Conservation (phyloP, 164 flowering plant genomes). For the Euptelea pleiosperma region DNA sequence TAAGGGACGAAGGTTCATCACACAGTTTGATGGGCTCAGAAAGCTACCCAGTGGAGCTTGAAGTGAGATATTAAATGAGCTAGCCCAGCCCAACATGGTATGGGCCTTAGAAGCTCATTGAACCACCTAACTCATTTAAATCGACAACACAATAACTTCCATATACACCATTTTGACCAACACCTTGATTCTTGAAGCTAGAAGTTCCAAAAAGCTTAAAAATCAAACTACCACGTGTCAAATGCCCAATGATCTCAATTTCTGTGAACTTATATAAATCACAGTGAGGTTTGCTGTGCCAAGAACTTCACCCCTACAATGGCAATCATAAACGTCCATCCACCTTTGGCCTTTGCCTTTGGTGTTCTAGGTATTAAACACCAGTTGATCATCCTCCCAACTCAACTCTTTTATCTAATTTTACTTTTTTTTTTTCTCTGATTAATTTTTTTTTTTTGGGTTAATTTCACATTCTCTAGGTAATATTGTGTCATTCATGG, state of each 20-base stretch:
- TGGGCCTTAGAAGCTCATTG: slow-evolving; percentile 1
- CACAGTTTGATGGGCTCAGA: too few relatives aligned
- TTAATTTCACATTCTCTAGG: slow-evolving; percentile 41
- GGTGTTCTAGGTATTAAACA: slow-evolving; percentile 54
- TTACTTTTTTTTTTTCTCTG: too few relatives aligned
- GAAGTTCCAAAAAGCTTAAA: slow-evolving; percentile 10
- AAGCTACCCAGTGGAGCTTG: too few relatives aligned
- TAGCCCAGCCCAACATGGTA: neutral
- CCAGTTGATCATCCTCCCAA: too few relatives aligned
- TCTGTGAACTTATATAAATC: slow-evolving; percentile 14
- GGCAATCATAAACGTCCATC: slow-evolving; percentile 26
- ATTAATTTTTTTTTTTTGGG: too few relatives aligned
- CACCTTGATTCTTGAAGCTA: too few relatives aligned
- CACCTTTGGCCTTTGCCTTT: slow-evolving; percentile 30
- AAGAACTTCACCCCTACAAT: slow-evolving; percentile 24
- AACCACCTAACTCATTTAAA: too few relatives aligned
- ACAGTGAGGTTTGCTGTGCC: neutral
- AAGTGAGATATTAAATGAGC: too few relatives aligned
- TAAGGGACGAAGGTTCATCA: too few relatives aligned
- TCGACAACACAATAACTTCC: too few relatives aligned
- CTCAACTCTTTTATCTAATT: neutral
- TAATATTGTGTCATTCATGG: slow-evolving; percentile 59
- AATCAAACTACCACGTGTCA: neutral
- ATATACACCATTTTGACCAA: too few relatives aligned
- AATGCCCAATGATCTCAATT: slow-evolving; percentile 3